phyloP scores from a whole-genome alignment of 1,284 basidiomycete species.

The Trametes polyzona region DNA sequence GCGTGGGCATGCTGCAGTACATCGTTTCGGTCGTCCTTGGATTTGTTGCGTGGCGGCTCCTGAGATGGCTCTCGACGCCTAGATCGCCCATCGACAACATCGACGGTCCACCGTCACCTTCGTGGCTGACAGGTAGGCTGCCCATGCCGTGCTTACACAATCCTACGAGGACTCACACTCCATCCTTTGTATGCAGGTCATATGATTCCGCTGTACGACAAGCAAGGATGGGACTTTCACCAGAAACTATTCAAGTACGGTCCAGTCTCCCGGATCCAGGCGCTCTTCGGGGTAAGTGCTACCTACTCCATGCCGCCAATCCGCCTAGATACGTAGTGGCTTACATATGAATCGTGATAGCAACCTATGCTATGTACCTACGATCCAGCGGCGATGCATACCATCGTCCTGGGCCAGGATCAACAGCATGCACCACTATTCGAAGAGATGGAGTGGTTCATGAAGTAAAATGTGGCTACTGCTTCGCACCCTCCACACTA shows the following conservation, averaged over 20 bases:
- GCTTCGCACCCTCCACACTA: neutral
- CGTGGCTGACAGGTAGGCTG: conserved; percentile 1
- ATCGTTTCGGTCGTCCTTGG: neutral
- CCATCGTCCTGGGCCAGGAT: conserved; percentile 15
- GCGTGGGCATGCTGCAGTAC: conserved; percentile 22
- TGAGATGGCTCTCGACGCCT: neutral
- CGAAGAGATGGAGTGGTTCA: neutral
- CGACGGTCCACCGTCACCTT: conserved; percentile 22
- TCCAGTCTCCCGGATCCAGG: conserved; percentile 21
- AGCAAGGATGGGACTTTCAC: conserved; percentile 25
- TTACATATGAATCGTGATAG: neutral
- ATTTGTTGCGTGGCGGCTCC: neutral
- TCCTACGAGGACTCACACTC: neutral
- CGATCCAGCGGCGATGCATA: conserved; percentile 11
- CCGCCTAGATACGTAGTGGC: neutral
- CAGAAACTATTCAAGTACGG: conserved; percentile 24
- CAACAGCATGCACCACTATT: conserved; percentile 2
- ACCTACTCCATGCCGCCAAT: no score
- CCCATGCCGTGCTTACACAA: neutral
- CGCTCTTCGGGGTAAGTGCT: conserved; percentile 3
- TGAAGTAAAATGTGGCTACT: conserved; percentile 3
- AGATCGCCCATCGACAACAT: conserved; percentile 26
- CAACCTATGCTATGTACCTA: conserved; percentile 2
- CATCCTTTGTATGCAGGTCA: conserved; percentile 12
- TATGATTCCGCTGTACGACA: conserved; percentile 15